Percentiles rank a stretch among this genome's conserved stretches.
Evolutionary conservation across 2,329 filamentous ascomycete species (phyloP).

Genomic region (Colletotrichum liaoningense): DNA sequence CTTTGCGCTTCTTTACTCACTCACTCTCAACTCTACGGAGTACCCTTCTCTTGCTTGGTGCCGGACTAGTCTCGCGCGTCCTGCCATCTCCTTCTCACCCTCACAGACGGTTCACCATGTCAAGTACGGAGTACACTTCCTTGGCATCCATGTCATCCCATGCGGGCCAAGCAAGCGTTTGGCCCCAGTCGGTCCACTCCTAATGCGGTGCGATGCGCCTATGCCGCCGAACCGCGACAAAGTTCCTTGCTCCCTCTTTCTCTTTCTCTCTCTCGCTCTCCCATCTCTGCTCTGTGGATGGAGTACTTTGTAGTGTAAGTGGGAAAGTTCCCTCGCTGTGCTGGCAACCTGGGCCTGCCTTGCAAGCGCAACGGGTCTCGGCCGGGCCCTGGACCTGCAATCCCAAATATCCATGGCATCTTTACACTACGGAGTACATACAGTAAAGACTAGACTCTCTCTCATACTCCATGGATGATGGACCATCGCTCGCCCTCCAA

Average conservation of each 20-base stretch:
- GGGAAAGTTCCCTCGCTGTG: neutral
- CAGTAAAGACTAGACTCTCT: neutral
- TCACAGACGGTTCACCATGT: neutral
- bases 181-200: constrained; percentile 25
- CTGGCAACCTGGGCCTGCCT: neutral
- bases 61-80: neutral
- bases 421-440: neutral
- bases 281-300: neutral
- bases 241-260: neutral
- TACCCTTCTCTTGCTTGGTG: neutral
- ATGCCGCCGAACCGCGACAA: neutral
- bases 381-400: constrained; percentile 26
- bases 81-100: constrained; percentile 2
- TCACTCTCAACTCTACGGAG: neutral
- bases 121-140: neutral
- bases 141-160: constrained; percentile 14
- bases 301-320: too few species aligned
- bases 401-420: constrained; percentile 21
- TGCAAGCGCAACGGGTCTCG: constrained; percentile 19
- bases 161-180: constrained; percentile 32
- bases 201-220: constrained; percentile 27
- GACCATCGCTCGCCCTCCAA: constrained; percentile 9
- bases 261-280: neutral
- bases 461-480: neutral
- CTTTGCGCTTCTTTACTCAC: neutral